Conservation (phyloP, 225 moss, liverwort and hornwort species). For the Asterella californica region DNA sequence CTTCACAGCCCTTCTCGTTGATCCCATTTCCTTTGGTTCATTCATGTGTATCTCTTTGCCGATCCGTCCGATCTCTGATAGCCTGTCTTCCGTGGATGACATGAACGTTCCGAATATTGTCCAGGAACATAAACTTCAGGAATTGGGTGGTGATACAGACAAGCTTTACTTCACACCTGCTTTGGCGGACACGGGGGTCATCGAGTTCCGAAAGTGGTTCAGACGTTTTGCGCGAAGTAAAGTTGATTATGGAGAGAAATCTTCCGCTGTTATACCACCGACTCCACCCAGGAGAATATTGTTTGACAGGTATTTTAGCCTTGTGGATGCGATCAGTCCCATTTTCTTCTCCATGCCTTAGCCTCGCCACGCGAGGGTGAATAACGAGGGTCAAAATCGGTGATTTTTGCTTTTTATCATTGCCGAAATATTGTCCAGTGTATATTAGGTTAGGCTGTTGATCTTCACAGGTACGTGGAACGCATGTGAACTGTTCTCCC, state of each 20-base stretch:
- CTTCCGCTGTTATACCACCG: constrained; percentile 8
- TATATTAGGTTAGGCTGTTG: no score
- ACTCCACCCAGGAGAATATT: constrained; percentile 14
- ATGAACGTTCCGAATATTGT: not conserved
- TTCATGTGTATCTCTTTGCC: not conserved
- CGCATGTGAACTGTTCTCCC: no score
- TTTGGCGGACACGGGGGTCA: not conserved
- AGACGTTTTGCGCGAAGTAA: not conserved
- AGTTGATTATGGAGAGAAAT: constrained; percentile 19
- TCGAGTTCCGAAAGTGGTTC: constrained; percentile 18
- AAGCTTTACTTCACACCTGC: constrained; percentile 16
- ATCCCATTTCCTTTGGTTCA: not conserved
- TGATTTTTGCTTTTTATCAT: no score
- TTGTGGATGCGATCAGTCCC: not conserved
- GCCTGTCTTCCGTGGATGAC: not conserved
- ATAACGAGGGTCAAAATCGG: no score
- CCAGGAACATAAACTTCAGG: constrained; percentile 17
- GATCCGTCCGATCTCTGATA: not conserved
- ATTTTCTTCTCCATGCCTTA: no score
- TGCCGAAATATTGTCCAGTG: no score
- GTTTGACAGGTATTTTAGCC: constrained; percentile 8
- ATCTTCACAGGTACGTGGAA: no score
- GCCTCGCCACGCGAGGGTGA: no score
- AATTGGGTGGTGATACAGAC: constrained; percentile 1
- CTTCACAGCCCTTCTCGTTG: not conserved